Conservation (phyloP, 1,284 basidiomycete genomes). For the Rhodotorula sp. region DNA sequence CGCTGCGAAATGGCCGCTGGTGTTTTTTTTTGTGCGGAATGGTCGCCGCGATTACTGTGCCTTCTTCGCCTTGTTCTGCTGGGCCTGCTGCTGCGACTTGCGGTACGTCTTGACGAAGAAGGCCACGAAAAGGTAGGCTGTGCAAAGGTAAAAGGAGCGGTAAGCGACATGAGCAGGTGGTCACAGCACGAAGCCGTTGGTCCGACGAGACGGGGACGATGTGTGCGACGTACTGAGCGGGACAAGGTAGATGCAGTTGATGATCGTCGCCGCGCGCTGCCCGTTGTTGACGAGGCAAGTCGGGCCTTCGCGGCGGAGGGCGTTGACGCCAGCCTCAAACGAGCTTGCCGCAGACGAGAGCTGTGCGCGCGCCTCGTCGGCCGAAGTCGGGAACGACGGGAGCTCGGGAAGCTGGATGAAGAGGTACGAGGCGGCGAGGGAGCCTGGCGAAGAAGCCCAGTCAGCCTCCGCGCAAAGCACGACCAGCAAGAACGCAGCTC, state of each 20-base stretch:
- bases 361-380: not conserved
- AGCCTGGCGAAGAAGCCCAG: not conserved
- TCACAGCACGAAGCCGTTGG: too few relatives aligned
- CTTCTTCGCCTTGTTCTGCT: conserved; percentile 3
- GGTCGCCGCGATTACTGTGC: not conserved
- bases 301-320: conserved; percentile 14
- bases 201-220: not conserved
- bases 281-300: conserved; percentile 33
- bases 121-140: conserved; percentile 36
- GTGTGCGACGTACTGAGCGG: conserved; percentile 2
- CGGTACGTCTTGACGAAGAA: conserved; percentile 40
- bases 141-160: not conserved
- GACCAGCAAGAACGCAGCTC: not conserved
- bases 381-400: conserved; percentile 5
- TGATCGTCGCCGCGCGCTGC: conserved; percentile 14
- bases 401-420: conserved; percentile 38
- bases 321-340: conserved; percentile 23
- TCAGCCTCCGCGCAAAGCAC: not conserved
- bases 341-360: conserved; percentile 6
- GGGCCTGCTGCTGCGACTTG: not conserved
- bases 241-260: conserved; percentile 31
- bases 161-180: not conserved
- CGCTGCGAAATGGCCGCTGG: not conserved
- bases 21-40: not conserved
- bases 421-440: conserved; percentile 39